Evolutionary conservation across 106 monocot genomes (phyloP).

Genomic region (Platanthera zijinensis): DNA sequence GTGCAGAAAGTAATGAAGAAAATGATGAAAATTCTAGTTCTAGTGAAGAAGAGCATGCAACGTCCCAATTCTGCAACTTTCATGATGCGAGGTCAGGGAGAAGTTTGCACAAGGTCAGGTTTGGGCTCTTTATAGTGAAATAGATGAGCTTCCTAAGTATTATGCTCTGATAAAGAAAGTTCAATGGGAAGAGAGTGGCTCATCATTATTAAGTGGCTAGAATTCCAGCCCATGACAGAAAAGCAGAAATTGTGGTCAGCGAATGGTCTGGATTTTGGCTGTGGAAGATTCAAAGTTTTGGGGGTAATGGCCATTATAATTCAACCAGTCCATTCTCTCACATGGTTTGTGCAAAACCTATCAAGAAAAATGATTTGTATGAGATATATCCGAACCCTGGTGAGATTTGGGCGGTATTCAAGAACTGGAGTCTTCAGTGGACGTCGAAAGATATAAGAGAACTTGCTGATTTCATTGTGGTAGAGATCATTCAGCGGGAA

Average conservation of each 20-base stretch:
- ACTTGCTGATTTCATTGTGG: constrained; percentile 41
- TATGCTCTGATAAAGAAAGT: constrained; percentile 32
- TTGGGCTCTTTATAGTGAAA: constrained; percentile 56
- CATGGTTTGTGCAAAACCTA: constrained; percentile 15
- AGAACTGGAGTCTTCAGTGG: constrained; percentile 37
- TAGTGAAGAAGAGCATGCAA: not conserved
- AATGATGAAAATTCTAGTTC: not conserved
- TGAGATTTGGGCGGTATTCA: constrained; percentile 57
- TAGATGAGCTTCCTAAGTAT: constrained; percentile 47
- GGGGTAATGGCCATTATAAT: constrained; percentile 1
- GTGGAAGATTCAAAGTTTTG: constrained; percentile 36
- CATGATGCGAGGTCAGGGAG: not conserved
- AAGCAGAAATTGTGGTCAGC: constrained; percentile 23
- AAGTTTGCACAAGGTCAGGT: constrained; percentile 21
- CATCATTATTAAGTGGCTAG: constrained; percentile 34
- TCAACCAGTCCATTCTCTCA: constrained; percentile 38
- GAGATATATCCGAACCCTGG: constrained; percentile 28
- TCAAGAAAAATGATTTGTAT: constrained; percentile 12
- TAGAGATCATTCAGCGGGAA: constrained; percentile 32
- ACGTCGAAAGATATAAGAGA: not conserved
- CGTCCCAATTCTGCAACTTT: not conserved
- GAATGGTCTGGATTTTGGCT: constrained; percentile 21
- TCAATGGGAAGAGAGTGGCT: constrained; percentile 9
- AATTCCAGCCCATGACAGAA: constrained; percentile 16
- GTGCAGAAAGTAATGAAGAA: not conserved